A percentile compares a stretch with the other conserved stretches of the same genome.
phyloP scores from a whole-genome alignment of 306 rosid genomes.

The Delonix regia region DNA sequence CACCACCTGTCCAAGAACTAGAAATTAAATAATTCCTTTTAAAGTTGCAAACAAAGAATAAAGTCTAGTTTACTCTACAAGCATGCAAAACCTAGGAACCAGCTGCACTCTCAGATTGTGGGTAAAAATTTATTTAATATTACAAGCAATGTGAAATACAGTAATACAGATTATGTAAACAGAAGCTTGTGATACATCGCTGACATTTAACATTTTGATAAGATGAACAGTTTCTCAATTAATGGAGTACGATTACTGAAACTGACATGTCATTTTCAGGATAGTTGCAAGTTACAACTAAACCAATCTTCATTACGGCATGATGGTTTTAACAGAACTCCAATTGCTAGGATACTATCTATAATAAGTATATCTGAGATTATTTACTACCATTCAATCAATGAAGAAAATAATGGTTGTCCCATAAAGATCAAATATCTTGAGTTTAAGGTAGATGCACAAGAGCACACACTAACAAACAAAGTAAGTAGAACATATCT shows the following conservation, averaged over 20 bases:
- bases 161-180: background rate
- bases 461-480: conserved; percentile 7
- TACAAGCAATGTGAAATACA: background rate
- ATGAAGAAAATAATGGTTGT: background rate
- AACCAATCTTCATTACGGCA: background rate
- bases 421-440: background rate
- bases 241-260: background rate
- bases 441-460: background rate
- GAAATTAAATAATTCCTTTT: background rate
- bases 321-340: background rate
- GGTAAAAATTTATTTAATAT: background rate
- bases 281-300: background rate
- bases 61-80: background rate
- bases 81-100: background rate
- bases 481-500: background rate
- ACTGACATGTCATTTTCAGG: background rate
- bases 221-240: background rate
- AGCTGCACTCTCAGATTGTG: background rate
- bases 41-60: background rate
- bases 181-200: background rate
- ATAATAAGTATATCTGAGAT: background rate
- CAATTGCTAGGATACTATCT: background rate
- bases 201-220: background rate
- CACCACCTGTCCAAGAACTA: background rate
- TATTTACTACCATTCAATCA: background rate